A percentile compares a stretch with the other conserved stretches of the same genome.
These are phyloP conservation scores for Funneliformis geosporum DNA, from an alignment of 192 early-diverging fungal species.

Conservation along the genomic window DNA sequence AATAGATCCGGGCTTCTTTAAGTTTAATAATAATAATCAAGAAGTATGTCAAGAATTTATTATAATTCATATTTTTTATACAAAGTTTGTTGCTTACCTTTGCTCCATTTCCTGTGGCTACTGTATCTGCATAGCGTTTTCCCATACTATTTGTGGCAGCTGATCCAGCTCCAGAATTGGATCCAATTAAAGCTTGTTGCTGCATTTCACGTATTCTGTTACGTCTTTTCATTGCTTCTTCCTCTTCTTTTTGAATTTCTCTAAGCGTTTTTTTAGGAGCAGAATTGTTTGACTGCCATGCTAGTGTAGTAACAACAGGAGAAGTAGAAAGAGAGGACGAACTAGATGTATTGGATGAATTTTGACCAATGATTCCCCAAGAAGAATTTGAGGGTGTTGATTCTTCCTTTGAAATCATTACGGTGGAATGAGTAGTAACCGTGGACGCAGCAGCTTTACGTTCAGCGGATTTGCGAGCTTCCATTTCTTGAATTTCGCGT, in stretches of 20 bases:
- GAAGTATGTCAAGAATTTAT: not conserved
- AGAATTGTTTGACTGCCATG: constrained; percentile 38
- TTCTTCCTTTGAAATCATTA: constrained; percentile 6
- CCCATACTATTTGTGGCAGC: constrained; percentile 33
- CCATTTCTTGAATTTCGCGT: constrained; percentile 66
- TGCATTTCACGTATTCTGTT: constrained; percentile 42
- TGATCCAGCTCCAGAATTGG: constrained; percentile 30
- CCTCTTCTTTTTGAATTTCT: constrained; percentile 61
- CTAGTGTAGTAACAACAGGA: constrained; percentile 27
- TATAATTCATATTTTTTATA: not conserved
- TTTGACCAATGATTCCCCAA: constrained; percentile 42
- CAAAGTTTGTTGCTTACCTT: constrained; percentile 6
- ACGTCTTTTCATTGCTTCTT: constrained; percentile 50
- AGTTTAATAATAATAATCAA: not conserved
- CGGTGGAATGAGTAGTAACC: constrained; percentile 31
- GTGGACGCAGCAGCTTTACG: constrained; percentile 29
- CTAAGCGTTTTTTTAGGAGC: constrained; percentile 57
- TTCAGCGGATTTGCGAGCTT: constrained; percentile 50
- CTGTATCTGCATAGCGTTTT: constrained; percentile 48
- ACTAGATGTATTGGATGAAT: constrained; percentile 31
- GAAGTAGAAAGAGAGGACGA: constrained; percentile 32
- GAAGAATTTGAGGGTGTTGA: constrained; percentile 35
- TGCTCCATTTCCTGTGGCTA: constrained; percentile 34
- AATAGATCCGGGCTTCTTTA: constrained; percentile 9
- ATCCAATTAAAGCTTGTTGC: constrained; percentile 30